These are phyloP conservation scores for Zoysia japonica DNA, from an alignment of 176 grass and related monocot genomes.

Conservation along the genomic window DNA sequence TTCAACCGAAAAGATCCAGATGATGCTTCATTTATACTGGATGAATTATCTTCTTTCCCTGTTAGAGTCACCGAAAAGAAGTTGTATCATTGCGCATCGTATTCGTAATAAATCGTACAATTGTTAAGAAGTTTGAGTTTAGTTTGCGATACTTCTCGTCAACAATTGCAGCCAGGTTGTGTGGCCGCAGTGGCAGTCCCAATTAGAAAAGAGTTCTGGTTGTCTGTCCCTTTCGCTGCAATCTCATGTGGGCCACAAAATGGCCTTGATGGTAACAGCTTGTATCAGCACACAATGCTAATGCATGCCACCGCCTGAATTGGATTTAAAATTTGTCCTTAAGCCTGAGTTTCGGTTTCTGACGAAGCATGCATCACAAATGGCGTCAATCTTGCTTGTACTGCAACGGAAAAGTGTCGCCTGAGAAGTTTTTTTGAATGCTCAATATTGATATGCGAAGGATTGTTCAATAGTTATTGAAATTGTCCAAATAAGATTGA, in stretches of 20 bases:
- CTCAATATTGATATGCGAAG: background rate
- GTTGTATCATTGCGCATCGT: conserved; percentile 23
- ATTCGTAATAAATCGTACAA: conserved; percentile 9
- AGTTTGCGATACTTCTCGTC: background rate
- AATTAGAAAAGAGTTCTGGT: conserved; percentile 30
- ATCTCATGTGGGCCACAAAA: conserved; percentile 36
- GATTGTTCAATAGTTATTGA: background rate
- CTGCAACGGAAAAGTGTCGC: background rate
- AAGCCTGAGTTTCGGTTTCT: conserved; percentile 7
- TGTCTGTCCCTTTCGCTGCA: conserved; percentile 40
- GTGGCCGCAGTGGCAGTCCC: conserved; percentile 35
- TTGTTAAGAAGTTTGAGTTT: conserved; percentile 11
- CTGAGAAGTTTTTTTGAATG: conserved; percentile 23
- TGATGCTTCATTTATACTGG: conserved; percentile 41
- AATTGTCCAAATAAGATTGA: background rate
- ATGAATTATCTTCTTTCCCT: conserved; percentile 7
- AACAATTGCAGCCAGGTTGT: background rate
- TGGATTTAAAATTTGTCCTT: conserved; percentile 8
- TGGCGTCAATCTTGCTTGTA: background rate
- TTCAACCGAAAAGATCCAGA: conserved; percentile 34
- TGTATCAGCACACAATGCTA: conserved; percentile 23
- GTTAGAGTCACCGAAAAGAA: background rate
- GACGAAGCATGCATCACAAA: conserved; percentile 1
- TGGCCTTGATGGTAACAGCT: conserved; percentile 17
- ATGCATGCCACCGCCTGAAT: conserved; percentile 27